Conservation (phyloP, 2,329 filamentous ascomycete genomes). For the Arthrobotrys sinensis region DNA sequence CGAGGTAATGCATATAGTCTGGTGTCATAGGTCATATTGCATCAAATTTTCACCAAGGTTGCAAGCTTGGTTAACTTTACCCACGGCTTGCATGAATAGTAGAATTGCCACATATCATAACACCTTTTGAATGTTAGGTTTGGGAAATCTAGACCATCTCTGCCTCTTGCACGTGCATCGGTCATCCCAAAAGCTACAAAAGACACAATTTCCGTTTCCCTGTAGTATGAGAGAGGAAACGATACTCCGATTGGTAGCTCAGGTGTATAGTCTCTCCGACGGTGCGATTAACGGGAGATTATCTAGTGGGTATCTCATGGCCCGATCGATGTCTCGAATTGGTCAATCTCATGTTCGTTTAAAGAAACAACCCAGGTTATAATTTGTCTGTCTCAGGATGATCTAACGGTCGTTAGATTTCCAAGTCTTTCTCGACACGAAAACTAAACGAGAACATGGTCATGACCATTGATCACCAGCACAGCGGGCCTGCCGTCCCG, state of each 20-base stretch:
- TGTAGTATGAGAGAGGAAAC: constrained; percentile 15
- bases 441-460: constrained; percentile 8
- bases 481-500: constrained; percentile 54
- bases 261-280: constrained; percentile 22
- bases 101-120: no score
- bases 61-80: no score
- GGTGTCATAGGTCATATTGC: no score
- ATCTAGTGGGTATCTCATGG: constrained; percentile 30
- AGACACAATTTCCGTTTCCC: background rate
- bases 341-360: constrained; percentile 29
- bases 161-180: background rate
- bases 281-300: constrained; percentile 31
- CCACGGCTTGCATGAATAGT: no score
- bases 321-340: constrained; percentile 31
- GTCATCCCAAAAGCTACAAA: background rate
- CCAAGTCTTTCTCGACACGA: constrained; percentile 39
- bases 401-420: constrained; percentile 33
- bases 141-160: background rate
- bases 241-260: constrained; percentile 30
- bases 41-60: no score
- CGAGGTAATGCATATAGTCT: no score
- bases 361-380: constrained; percentile 28
- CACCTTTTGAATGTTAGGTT: background rate
- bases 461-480: constrained; percentile 8
- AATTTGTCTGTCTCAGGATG: constrained; percentile 54